phyloP scores from a whole-genome alignment of 306 rosid species.

The Glycine latifolia region DNA sequence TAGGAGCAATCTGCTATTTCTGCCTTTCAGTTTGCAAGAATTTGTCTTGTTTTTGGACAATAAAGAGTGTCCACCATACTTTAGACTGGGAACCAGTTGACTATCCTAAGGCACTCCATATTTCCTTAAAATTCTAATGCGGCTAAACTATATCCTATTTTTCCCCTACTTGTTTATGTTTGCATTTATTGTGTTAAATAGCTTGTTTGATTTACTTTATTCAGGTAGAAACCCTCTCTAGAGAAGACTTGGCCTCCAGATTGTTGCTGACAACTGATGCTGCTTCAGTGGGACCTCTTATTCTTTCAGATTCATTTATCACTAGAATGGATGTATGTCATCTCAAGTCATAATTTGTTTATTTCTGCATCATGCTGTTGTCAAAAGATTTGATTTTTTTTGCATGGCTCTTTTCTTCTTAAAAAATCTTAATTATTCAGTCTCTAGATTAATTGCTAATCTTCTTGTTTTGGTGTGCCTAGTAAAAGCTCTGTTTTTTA shows the following conservation, averaged over 20 bases:
- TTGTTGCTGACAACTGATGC: conserved; percentile 87
- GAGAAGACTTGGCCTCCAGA: conserved; percentile 95
- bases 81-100: not conserved
- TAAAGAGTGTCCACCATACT: not conserved
- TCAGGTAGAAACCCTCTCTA: conserved; percentile 95
- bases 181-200: conserved; percentile 17
- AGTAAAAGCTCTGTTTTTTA: conserved; percentile 4
- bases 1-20: conserved; percentile 22
- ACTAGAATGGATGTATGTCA: conserved; percentile 95
- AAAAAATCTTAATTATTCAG: conserved; percentile 7
- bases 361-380: conserved; percentile 36
- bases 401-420: not conserved
- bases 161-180: not conserved
- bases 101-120: conserved; percentile 11
- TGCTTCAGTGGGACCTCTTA: conserved; percentile 85
- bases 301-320: conserved; percentile 84
- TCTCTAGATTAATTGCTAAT: conserved; percentile 9
- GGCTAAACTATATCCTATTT: conserved; percentile 13
- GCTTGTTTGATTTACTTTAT: conserved; percentile 26
- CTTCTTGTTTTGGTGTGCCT: not conserved
- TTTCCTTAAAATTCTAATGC: conserved; percentile 22
- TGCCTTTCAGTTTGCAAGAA: conserved; percentile 22
- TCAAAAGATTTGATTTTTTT: not conserved
- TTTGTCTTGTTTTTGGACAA: conserved; percentile 31
- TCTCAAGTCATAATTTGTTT: conserved; percentile 45